Base-by-base conservation (phyloP, 116 monocot genomes). In the Zostera marina region DNA sequence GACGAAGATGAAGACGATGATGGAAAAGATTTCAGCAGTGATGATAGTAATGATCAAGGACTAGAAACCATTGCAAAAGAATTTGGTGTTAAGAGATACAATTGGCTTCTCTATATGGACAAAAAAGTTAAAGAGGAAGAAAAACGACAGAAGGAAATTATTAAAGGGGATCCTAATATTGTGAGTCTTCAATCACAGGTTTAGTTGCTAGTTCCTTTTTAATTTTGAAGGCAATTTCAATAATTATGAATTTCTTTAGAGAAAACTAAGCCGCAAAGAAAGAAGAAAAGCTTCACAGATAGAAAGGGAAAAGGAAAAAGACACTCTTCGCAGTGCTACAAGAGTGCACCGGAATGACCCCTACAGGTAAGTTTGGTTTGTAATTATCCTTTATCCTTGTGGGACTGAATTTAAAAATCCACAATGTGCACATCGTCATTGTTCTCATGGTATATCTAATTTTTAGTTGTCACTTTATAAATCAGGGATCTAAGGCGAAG, bases 21-120 rank as follows among this genome's bases (percentile, higher is more conserved):
- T 63, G 96, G 89, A 17, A 85, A 92, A 42, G 77, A 83, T 22
- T 82, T 86, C 41, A 98, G 90, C 62, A 98, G 98, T 75, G 98
- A 90, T 65, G 98, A 98, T 62, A 90, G 90, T 59, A 80, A 80
- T 54, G 90, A 98, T 70, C 83, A 90, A 74, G 73, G 78, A 54
- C 81, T 98, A 70, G 98, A 86, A 44, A 59, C 39, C 41, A 90
- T 98, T 73, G 90, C 98, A 22, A 85, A 90, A 68, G 98, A 86
- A 42, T 98, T 98, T 81, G 98, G 98, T 66, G 63, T 98, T 16
- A 89, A 76, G 65, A 80, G 85, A 68, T 98, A 98, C 55, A 98
- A 86, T 48, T 90, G 90, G 89, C 90, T 98, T 70, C 78, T 90
- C 63, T 83, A 90, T 63, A 98, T 85, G 98, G 98, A 98, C 55